phyloP scores from a whole-genome alignment of 257 asterid species.

The Voacanga thouarsii region DNA sequence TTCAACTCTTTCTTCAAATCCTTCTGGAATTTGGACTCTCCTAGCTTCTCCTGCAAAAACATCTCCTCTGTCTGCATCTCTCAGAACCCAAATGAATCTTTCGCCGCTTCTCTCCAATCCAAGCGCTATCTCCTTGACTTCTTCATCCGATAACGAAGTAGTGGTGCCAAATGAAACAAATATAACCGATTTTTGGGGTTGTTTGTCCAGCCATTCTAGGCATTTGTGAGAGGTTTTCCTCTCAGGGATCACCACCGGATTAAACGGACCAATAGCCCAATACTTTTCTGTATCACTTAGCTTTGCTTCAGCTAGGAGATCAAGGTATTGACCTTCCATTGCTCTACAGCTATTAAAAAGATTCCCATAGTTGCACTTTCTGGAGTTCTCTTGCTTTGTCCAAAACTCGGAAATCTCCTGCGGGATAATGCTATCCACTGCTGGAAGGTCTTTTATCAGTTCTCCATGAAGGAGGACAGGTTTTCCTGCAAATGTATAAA shows the following conservation, averaged over 20 bases:
- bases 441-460: slow-evolving; percentile 18
- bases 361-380: slow-evolving; percentile 26
- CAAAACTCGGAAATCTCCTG: slow-evolving; percentile 30
- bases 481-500: background rate
- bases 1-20: background rate
- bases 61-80: slow-evolving; percentile 25
- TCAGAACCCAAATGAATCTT: slow-evolving; percentile 21
- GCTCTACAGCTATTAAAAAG: slow-evolving; percentile 37
- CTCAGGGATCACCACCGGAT: slow-evolving; percentile 24
- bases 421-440: slow-evolving; percentile 31
- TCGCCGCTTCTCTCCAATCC: slow-evolving; percentile 12
- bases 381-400: background rate
- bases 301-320: slow-evolving; percentile 9
- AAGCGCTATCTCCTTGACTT: slow-evolving; percentile 11
- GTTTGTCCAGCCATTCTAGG: slow-evolving; percentile 18
- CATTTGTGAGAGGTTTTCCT: background rate
- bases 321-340: slow-evolving; percentile 44
- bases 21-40: background rate
- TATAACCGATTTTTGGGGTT: slow-evolving; percentile 13
- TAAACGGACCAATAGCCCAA: slow-evolving; percentile 62
- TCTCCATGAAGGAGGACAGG: slow-evolving; percentile 3
- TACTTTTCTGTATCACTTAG: slow-evolving; percentile 17
- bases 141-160: background rate
- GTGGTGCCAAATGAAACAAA: slow-evolving; percentile 21
- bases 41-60: slow-evolving; percentile 7